Evolutionary conservation across 768 basidiomycete genomes (phyloP).

Genomic region (Lactarius psammicola): DNA sequence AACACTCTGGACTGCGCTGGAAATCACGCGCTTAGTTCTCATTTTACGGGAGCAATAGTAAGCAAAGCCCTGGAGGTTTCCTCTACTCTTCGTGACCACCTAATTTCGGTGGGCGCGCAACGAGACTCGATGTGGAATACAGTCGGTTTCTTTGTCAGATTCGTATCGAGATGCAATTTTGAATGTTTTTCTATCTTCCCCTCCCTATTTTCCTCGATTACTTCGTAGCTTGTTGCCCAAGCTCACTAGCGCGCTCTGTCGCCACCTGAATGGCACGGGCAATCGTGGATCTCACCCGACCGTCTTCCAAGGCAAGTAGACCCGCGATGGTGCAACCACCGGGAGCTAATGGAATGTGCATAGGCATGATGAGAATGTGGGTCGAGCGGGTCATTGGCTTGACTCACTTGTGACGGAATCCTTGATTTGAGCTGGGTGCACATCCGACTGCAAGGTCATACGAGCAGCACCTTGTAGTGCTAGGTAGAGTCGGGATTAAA

Average conservation of each 20-base stretch:
- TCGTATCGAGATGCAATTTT: slow-evolving; percentile 1
- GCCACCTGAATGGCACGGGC: slow-evolving; percentile 94
- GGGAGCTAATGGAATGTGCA: slow-evolving; percentile 57
- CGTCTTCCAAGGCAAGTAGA: slow-evolving; percentile 92
- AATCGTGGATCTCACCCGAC: slow-evolving; percentile 88
- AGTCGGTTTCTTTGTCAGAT: slow-evolving; percentile 18
- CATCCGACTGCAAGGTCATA: slow-evolving; percentile 86
- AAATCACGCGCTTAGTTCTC: slow-evolving; percentile 77
- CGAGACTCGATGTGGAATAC: slow-evolving; percentile 32
- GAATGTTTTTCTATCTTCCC: background rate
- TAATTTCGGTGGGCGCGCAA: slow-evolving; percentile 21
- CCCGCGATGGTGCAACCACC: slow-evolving; percentile 99
- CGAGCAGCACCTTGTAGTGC: slow-evolving; percentile 95
- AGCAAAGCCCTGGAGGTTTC: slow-evolving; percentile 27
- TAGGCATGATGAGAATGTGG: slow-evolving; percentile 10
- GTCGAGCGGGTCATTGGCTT: background rate
- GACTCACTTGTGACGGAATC: slow-evolving; percentile 93
- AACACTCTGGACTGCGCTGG: slow-evolving; percentile 93
- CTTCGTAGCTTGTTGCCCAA: slow-evolving; percentile 69
- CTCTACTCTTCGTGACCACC: slow-evolving; percentile 33
- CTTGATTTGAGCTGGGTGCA: slow-evolving; percentile 94
- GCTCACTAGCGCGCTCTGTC: slow-evolving; percentile 81
- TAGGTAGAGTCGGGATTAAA: slow-evolving; percentile 35
- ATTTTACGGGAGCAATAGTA: slow-evolving; percentile 92
- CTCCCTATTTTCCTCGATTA: slow-evolving; percentile 27